phyloP scores from a whole-genome alignment of 257 asterid species.

The Cruciata laevipes region DNA sequence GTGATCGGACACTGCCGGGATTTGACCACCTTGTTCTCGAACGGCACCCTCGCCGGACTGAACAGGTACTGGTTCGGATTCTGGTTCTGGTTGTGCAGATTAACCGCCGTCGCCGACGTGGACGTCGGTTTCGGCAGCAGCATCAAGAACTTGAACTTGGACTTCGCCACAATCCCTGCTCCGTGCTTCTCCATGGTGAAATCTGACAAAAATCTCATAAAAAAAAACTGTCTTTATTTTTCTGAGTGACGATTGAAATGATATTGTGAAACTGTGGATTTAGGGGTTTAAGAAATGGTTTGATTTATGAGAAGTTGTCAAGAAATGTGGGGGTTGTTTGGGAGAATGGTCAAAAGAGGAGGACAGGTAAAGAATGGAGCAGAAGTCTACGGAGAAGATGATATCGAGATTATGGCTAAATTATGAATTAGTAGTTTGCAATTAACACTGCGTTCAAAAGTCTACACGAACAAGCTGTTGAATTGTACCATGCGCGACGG shows the following conservation, averaged over 20 bases:
- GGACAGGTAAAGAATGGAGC: not conserved
- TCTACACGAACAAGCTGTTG: slow-evolving; percentile 25
- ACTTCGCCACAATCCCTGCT: slow-evolving; percentile 5
- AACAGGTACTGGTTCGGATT: slow-evolving; percentile 14
- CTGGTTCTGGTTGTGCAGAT: slow-evolving; percentile 28
- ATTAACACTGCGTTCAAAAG: slow-evolving; percentile 24
- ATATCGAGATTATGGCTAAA: not conserved
- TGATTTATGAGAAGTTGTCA: slow-evolving; percentile 7
- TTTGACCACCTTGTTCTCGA: slow-evolving; percentile 9
- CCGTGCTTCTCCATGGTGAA: not conserved
- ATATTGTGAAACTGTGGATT: not conserved
- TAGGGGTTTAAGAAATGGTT: not conserved
- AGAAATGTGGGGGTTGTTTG: not conserved
- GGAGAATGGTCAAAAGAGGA: slow-evolving; percentile 14
- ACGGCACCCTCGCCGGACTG: slow-evolving; percentile 30
- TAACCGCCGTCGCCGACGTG: slow-evolving; percentile 15
- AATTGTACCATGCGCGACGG: not conserved
- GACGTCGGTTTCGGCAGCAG: slow-evolving; percentile 27
- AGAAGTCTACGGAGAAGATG: not conserved
- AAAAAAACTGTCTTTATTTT: not conserved
- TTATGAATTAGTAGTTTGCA: slow-evolving; percentile 2
- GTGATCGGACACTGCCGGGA: slow-evolving; percentile 26
- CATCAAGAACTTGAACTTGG: slow-evolving; percentile 25
- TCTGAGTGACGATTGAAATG: not conserved
- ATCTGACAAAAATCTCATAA: not conserved